phyloP scores from a whole-genome alignment of 75 land plant species.

The Picea sitchensis region DNA sequence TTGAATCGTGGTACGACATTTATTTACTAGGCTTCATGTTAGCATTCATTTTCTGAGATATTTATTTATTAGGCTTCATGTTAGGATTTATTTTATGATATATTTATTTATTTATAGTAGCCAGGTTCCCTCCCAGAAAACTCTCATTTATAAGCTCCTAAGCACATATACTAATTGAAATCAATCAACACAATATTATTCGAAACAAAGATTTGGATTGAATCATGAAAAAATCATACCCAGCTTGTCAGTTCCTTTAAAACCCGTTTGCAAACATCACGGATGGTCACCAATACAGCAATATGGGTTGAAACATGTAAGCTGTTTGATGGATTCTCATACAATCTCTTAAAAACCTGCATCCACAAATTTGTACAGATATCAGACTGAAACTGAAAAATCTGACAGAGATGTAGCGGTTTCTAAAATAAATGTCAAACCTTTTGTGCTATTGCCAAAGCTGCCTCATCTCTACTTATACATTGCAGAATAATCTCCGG shows the following conservation, averaged over 20 bases:
- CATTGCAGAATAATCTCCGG: constrained; percentile 78
- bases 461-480: constrained; percentile 87
- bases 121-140: no score
- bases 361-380: constrained; percentile 2
- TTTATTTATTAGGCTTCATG: no score
- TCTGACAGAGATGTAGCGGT: background rate
- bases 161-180: no score
- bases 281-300: constrained; percentile 73
- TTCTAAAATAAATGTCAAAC: constrained; percentile 24
- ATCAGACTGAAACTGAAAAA: background rate
- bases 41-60: no score
- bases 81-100: no score
- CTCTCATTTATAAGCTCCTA: no score
- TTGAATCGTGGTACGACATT: no score
- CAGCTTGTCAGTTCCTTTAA: constrained; percentile 95
- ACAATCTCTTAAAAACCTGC: constrained; percentile 83
- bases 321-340: constrained; percentile 67
- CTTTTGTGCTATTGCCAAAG: constrained; percentile 92
- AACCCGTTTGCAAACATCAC: constrained; percentile 91
- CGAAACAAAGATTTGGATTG: background rate
- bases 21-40: no score
- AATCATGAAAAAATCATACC: constrained; percentile 47
- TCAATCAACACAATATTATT: background rate
- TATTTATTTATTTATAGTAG: no score
- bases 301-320: constrained; percentile 64